Percentiles rank a stretch among this genome's conserved stretches.
These are phyloP conservation scores for Cucumis hystrix DNA, from an alignment of 306 rosid genomes.

Conservation along the genomic window DNA sequence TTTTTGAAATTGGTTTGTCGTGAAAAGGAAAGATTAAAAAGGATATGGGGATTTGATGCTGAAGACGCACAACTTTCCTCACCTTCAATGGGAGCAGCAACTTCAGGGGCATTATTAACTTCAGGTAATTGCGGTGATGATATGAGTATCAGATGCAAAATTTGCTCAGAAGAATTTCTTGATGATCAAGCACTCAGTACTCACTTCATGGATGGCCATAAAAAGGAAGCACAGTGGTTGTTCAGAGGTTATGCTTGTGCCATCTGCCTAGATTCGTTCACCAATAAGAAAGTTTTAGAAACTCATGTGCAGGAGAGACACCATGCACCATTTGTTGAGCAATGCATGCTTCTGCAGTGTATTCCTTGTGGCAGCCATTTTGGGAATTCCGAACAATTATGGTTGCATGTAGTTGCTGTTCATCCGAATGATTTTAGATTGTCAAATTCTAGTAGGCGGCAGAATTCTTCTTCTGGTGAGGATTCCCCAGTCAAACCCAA, in stretches of 20 bases:
- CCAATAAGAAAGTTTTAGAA: slow-evolving; percentile 75
- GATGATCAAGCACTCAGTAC: slow-evolving; percentile 67
- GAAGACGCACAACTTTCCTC: slow-evolving; percentile 29
- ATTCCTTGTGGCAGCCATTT: slow-evolving; percentile 93
- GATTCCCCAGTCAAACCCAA: slow-evolving; percentile 44
- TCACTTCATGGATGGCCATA: slow-evolving; percentile 94
- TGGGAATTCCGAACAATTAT: slow-evolving; percentile 70
- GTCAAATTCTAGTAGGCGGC: slow-evolving; percentile 38
- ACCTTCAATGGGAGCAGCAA: slow-evolving; percentile 37
- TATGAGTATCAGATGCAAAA: slow-evolving; percentile 56
- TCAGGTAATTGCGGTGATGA: slow-evolving; percentile 33
- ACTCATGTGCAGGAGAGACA: slow-evolving; percentile 98
- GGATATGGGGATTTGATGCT: slow-evolving; percentile 65
- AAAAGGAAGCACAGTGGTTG: slow-evolving; percentile 98
- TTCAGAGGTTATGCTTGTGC: slow-evolving; percentile 97
- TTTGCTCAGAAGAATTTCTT: slow-evolving; percentile 53
- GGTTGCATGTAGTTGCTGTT: slow-evolving; percentile 74
- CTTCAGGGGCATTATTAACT: slow-evolving; percentile 29
- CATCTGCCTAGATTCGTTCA: slow-evolving; percentile 89
- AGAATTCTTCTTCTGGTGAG: slow-evolving; percentile 32
- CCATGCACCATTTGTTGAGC: slow-evolving; percentile 84
- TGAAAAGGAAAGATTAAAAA: slow-evolving; percentile 63
- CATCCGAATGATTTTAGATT: slow-evolving; percentile 60
- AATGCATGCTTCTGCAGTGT: slow-evolving; percentile 94
- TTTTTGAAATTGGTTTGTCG: slow-evolving; percentile 54